phyloP scores from a whole-genome alignment of 2,329 filamentous ascomycete genomes.

The Dothidotthia symphoricarpi region DNA sequence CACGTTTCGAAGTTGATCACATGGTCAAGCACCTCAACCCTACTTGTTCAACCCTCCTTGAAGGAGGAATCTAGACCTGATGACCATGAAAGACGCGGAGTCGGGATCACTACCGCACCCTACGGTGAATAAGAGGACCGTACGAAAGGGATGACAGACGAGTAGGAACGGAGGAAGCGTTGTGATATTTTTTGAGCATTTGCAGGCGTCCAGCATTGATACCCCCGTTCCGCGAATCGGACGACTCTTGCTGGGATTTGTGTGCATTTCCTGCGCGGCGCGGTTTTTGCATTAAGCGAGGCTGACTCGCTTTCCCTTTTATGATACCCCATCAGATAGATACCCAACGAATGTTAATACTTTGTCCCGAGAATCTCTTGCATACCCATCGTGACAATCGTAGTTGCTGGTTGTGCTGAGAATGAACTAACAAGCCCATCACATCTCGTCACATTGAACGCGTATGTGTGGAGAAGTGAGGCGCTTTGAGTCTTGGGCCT shows the following conservation, averaged over 20 bases:
- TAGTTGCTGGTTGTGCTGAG: constrained; percentile 3
- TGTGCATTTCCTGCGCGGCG: constrained; percentile 22
- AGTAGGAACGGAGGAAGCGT: constrained; percentile 15
- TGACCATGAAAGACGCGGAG: background rate
- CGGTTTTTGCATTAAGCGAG: constrained; percentile 22
- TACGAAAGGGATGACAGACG: constrained; percentile 3
- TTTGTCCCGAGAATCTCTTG: background rate
- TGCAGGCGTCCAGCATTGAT: constrained; percentile 21
- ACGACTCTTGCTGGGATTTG: constrained; percentile 16
- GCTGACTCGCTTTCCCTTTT: constrained; percentile 28
- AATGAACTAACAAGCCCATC: constrained; percentile 7
- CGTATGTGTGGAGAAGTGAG: constrained; percentile 25
- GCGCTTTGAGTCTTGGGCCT: constrained; percentile 2
- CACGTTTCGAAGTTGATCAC: constrained; percentile 5
- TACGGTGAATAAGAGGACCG: constrained; percentile 1
- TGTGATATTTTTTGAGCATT: constrained; percentile 18
- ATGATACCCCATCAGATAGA: constrained; percentile 35
- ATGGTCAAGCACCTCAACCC: background rate
- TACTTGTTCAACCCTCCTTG: background rate
- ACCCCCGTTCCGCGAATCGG: constrained; percentile 24
- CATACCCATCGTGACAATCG: constrained; percentile 3
- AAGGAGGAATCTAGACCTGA: constrained; percentile 6
- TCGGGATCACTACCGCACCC: constrained; percentile 2
- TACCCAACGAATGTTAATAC: constrained; percentile 7
- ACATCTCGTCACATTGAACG: constrained; percentile 16